These are phyloP conservation scores for Verticillium longisporum DNA, from an alignment of 2,329 filamentous ascomycete genomes.

Conservation along the genomic window DNA sequence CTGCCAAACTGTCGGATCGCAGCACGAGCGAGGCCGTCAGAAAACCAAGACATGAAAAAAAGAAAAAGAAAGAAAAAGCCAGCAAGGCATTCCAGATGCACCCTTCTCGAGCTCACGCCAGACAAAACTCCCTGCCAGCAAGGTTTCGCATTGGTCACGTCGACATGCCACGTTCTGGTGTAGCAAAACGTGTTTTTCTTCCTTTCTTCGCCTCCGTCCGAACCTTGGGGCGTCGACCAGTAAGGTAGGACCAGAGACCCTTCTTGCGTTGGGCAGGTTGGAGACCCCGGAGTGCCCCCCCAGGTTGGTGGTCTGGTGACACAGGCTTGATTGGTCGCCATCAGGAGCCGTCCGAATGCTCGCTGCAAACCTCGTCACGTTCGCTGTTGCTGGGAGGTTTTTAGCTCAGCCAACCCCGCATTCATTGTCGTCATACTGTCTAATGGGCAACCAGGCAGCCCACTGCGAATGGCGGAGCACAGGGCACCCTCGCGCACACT, in stretches of 20 bases:
- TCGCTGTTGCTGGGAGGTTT: not conserved
- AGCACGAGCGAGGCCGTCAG: no score
- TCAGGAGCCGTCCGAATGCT: not conserved
- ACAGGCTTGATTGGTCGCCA: not conserved
- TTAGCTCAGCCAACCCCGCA: not conserved
- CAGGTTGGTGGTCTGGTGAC: not conserved
- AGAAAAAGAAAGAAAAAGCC: not conserved
- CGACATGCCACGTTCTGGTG: not conserved
- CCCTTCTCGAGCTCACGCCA: not conserved
- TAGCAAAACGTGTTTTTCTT: not conserved
- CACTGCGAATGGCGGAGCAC: not conserved
- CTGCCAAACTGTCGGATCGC: not conserved
- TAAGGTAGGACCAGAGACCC: not conserved
- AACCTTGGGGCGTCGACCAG: not conserved
- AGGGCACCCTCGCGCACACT: no score
- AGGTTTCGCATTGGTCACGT: not conserved
- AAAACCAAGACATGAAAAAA: not conserved
- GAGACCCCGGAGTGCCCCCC: not conserved
- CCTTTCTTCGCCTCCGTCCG: not conserved
- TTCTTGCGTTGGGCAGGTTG: not conserved
- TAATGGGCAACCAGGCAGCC: not conserved
- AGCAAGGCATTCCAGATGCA: not conserved
- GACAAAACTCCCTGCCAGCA: not conserved
- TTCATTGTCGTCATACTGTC: slow-evolving; percentile 1
- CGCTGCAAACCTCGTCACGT: not conserved